Evolutionary conservation across 2,329 filamentous ascomycete genomes (phyloP).

Genomic region (Aspergillus fischeri): DNA sequence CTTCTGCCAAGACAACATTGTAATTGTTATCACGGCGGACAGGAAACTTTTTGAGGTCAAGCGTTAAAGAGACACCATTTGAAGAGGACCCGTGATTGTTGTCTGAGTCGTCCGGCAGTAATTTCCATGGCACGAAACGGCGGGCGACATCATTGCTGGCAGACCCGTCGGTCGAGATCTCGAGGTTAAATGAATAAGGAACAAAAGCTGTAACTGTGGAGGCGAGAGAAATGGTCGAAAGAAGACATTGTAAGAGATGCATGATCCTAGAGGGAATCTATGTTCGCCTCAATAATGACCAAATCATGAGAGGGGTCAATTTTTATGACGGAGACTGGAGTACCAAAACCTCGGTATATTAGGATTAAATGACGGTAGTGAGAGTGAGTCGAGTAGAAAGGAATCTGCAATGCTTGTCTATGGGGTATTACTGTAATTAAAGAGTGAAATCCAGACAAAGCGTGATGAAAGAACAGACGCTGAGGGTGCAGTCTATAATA

Average conservation of each 20-base stretch:
- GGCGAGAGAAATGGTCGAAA: conserved; percentile 28
- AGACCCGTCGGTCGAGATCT: conserved; percentile 12
- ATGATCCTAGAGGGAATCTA: conserved; percentile 23
- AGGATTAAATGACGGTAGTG: neutral
- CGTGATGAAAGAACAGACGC: neutral
- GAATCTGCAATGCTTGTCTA: neutral
- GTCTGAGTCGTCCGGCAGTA: conserved; percentile 12
- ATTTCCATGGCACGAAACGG: conserved; percentile 33
- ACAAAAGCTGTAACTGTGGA: conserved; percentile 41
- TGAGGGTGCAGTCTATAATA: neutral
- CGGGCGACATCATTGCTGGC: conserved; percentile 17
- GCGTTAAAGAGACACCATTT: conserved; percentile 19
- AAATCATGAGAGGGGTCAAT: neutral
- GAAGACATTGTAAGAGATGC: conserved; percentile 35
- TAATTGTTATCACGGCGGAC: conserved; percentile 47
- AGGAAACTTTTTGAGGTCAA: conserved; percentile 37
- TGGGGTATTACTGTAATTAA: neutral
- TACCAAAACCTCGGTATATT: neutral
- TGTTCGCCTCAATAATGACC: neutral
- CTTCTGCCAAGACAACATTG: conserved; percentile 39
- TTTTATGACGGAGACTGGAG: neutral
- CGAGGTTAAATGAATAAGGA: conserved; percentile 33
- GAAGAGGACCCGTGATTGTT: conserved; percentile 15
- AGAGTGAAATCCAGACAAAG: neutral
- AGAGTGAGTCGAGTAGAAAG: neutral